Conservation (phyloP, 73 alveolate genomes). For the Stentor roeselii region DNA sequence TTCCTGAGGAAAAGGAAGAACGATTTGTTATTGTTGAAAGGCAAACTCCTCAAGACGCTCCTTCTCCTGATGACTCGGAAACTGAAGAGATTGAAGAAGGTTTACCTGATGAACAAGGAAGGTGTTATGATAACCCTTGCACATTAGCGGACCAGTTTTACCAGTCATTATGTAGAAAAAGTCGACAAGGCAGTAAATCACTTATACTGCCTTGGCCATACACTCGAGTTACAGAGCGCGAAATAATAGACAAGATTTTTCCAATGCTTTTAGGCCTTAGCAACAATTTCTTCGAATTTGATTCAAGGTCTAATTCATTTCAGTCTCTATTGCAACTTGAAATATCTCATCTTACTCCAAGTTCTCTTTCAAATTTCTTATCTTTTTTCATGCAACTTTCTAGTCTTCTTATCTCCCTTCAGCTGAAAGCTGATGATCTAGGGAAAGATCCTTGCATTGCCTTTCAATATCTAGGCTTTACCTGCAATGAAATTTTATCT, state of each 20-base stretch:
- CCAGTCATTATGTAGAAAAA: background rate
- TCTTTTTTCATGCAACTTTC: background rate
- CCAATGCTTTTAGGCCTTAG: background rate
- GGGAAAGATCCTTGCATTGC: background rate
- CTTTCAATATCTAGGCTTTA: background rate
- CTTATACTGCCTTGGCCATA: constrained; percentile 4
- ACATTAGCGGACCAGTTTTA: background rate
- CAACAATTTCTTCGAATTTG: background rate
- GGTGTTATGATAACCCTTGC: constrained; percentile 1
- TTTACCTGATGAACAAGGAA: background rate
- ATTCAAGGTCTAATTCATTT: background rate
- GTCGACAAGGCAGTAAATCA: background rate
- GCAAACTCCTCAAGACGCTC: constrained; percentile 7
- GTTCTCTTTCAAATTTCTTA: background rate
- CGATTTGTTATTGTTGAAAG: background rate
- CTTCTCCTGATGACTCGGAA: constrained; percentile 11
- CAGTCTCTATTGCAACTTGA: background rate
- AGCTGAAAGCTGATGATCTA: background rate
- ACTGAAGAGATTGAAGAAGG: too few species aligned
- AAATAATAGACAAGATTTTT: background rate
- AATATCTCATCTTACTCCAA: constrained; percentile 15
- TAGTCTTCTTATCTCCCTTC: background rate
- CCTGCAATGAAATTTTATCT: background rate
- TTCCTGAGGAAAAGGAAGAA: background rate
- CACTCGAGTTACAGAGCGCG: background rate